Evolutionary conservation across 352 stramenopile species (phyloP).

Genomic region (Phytophthora uliginosa): DNA sequence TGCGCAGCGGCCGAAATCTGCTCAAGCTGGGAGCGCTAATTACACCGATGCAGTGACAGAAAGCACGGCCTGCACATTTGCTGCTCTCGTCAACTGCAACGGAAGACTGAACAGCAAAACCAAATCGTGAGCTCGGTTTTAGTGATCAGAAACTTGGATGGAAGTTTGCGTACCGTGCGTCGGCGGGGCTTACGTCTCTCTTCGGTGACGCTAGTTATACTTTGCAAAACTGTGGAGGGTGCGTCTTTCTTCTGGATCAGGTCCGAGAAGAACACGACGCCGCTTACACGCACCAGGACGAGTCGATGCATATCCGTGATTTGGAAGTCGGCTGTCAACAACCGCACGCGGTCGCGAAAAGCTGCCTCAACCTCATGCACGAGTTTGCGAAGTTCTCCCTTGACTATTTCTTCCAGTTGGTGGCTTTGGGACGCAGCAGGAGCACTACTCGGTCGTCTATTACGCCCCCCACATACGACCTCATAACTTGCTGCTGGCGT

Average conservation of each 20-base stretch:
- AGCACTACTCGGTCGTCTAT: constrained; percentile 28
- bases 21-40: constrained; percentile 13
- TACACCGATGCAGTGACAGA: constrained; percentile 57
- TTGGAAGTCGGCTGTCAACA: constrained; percentile 68
- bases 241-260: constrained; percentile 37
- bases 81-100: constrained; percentile 21
- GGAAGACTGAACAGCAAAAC: constrained; percentile 20
- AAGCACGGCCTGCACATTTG: constrained; percentile 52
- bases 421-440: constrained; percentile 27
- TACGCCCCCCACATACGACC: background rate
- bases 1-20: constrained; percentile 26
- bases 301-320: constrained; percentile 65
- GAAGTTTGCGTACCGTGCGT: constrained; percentile 19
- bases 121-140: background rate
- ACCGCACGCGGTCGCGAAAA: constrained; percentile 51
- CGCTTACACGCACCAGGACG: constrained; percentile 63
- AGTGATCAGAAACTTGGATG: background rate
- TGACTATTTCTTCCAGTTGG: constrained; percentile 59
- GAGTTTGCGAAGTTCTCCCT: constrained; percentile 53
- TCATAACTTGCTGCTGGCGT: constrained; percentile 11
- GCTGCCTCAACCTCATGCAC: constrained; percentile 56
- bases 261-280: constrained; percentile 69
- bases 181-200: constrained; percentile 1
- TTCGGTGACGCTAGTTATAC: background rate
- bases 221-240: background rate